Conservation (phyloP, 2,329 filamentous ascomycete species). For the Pseudocercospora eumusae region DNA sequence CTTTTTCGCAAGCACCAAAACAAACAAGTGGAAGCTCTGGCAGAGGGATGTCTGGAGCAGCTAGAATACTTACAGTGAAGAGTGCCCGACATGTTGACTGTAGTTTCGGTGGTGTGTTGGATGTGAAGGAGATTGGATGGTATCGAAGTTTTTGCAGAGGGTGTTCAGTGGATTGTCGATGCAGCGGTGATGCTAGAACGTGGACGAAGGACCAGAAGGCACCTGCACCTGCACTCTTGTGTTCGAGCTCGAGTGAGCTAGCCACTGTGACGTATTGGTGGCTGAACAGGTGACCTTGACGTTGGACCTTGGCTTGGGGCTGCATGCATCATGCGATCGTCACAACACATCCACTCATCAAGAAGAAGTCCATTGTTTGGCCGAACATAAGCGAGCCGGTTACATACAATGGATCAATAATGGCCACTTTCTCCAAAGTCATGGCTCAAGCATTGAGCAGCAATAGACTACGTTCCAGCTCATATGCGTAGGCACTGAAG, state of each 20-base stretch:
- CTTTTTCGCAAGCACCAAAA: constrained; percentile 10
- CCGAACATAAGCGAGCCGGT: neutral
- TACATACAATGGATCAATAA: neutral
- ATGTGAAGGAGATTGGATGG: constrained; percentile 15
- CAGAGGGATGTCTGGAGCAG: constrained; percentile 4
- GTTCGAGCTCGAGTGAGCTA: neutral
- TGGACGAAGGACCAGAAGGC: neutral
- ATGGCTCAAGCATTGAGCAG: no score
- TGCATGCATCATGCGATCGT: neutral
- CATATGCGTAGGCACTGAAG: neutral
- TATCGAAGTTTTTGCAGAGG: constrained; percentile 9
- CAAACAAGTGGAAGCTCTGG: constrained; percentile 9
- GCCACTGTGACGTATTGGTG: neutral
- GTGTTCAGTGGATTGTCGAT: constrained; percentile 9
- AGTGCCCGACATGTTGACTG: constrained; percentile 55
- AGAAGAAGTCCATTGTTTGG: neutral
- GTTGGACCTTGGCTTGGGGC: neutral
- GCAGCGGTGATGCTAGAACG: constrained; percentile 6
- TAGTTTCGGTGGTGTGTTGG: constrained; percentile 25
- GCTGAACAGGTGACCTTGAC: neutral
- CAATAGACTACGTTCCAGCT: neutral
- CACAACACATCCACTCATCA: neutral
- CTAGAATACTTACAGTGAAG: constrained; percentile 61
- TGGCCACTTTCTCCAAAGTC: neutral
- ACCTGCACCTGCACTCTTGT: neutral